Evolutionary conservation across 495 filamentous ascomycete genomes (phyloP), one percentile per base, ranked within the genome.

Genomic region (Cudoniella acicularis): DNA sequence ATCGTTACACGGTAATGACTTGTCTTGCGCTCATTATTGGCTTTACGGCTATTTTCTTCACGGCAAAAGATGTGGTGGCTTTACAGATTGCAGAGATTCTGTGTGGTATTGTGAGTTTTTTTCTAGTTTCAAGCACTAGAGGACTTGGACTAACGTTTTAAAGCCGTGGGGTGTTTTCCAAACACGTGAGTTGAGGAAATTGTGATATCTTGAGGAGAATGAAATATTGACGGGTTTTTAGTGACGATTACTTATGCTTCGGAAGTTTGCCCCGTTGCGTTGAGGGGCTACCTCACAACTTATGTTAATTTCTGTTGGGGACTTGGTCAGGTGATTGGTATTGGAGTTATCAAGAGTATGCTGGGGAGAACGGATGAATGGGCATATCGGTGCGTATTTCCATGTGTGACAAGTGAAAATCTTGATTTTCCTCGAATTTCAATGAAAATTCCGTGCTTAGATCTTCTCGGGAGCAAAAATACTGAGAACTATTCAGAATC

Each of bases 221-320:
- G 43, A 4, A 46, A 54, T 43, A 42, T 24, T 56, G 25, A 64
- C 41, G 10, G 30, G n/a, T 21, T 20, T 45, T 18, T 49, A 61
- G 27, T 82, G 25, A 88, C 86, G 50, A 86, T 88, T 70, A 90
- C 88, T 1, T 93, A 92, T 60, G 89, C 88, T 43, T 89, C 87
- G 49, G 89, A 93, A 66, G 87, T 91, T 40, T 87, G 83, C 63
- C 89, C 89, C 3, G 82, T 90, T 2, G 79, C 83, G 16, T 78
- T 92, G 59, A 81, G 89, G 23, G 81, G 83, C 18, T 91, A 89
- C 65, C 67, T 92, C 51, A 92, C 89, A 0, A 89, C 87, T 25
- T 91, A 90, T 57, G 85, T 92, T 71, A 92, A 91, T 71, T 85
- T 89, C 63, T 91, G 87, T 73, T 93, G 88, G 89, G 87, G 86